Conservation (phyloP, 177 flowering plant species). For the Vitis hybrid region DNA sequence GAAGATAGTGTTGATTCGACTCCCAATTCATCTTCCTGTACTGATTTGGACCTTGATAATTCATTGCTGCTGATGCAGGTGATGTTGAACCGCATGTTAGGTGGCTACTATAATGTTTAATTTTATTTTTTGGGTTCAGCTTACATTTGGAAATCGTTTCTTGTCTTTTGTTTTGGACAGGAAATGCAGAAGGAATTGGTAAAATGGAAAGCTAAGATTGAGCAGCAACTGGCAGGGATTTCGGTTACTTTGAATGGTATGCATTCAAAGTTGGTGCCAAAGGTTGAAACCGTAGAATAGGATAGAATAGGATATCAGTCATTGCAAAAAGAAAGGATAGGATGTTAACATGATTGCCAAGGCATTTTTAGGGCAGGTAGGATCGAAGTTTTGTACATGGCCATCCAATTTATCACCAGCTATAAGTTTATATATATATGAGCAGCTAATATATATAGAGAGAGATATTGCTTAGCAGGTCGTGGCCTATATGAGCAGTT, state of each 20-base stretch:
- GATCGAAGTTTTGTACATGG: no score
- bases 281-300: constrained; percentile 10
- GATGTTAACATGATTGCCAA: no score
- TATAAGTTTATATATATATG: no score
- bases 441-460: no score
- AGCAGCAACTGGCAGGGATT: constrained; percentile 28
- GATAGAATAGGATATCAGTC: background rate
- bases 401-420: no score
- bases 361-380: no score
- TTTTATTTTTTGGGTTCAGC: background rate
- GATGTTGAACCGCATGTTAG: constrained; percentile 1
- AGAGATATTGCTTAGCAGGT: no score
- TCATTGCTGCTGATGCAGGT: constrained; percentile 33
- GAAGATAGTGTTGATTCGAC: constrained; percentile 18
- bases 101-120: background rate
- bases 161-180: constrained; percentile 14
- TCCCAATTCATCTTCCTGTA: constrained; percentile 25
- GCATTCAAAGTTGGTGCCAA: constrained; percentile 10
- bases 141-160: background rate
- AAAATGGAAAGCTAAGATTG: constrained; percentile 34
- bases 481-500: no score
- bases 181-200: constrained; percentile 28
- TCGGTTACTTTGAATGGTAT: constrained; percentile 18
- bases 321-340: no score
- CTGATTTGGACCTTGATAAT: constrained; percentile 22